Evolutionary conservation across 768 basidiomycete species (phyloP).

Genomic region (Lentinula edodes): DNA sequence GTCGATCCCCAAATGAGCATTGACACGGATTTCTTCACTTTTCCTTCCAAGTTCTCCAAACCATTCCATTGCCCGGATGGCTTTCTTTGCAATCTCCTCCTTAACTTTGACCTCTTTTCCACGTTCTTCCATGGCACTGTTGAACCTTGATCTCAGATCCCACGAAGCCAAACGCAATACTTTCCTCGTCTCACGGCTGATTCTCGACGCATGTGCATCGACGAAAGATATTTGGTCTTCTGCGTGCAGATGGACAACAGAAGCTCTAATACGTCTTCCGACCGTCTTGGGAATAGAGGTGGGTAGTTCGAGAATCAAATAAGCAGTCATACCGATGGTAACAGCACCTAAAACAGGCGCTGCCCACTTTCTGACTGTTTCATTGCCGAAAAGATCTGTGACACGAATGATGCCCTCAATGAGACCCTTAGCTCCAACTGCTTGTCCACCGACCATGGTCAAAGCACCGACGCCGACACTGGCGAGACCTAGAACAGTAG

Average conservation of each 20-base stretch:
- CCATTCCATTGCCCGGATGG: slow-evolving; percentile 65
- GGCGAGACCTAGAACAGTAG: slow-evolving; percentile 65
- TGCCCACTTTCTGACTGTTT: slow-evolving; percentile 78
- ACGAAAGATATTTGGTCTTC: slow-evolving; percentile 56
- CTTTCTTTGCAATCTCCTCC: slow-evolving; percentile 70
- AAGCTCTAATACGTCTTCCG: slow-evolving; percentile 73
- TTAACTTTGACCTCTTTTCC: slow-evolving; percentile 69
- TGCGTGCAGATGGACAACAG: slow-evolving; percentile 44
- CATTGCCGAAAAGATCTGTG: slow-evolving; percentile 75
- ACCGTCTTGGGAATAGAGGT: slow-evolving; percentile 84
- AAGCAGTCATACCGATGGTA: slow-evolving; percentile 67
- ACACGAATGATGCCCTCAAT: slow-evolving; percentile 76
- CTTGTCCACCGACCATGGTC: slow-evolving; percentile 85
- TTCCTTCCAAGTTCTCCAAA: slow-evolving; percentile 52
- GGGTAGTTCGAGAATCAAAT: slow-evolving; percentile 85
- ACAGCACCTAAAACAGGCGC: slow-evolving; percentile 79
- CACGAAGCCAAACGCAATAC: slow-evolving; percentile 87
- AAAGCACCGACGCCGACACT: slow-evolving; percentile 81
- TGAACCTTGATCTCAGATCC: slow-evolving; percentile 84
- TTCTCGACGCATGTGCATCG: slow-evolving; percentile 60
- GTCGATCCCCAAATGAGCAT: neutral
- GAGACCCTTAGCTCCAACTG: slow-evolving; percentile 66
- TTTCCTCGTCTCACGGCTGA: slow-evolving; percentile 86
- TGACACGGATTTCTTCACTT: slow-evolving; percentile 31
- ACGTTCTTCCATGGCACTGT: slow-evolving; percentile 72